Conservation (phyloP, 106 monocot genomes). For the Dioscorea zingiberensis region DNA sequence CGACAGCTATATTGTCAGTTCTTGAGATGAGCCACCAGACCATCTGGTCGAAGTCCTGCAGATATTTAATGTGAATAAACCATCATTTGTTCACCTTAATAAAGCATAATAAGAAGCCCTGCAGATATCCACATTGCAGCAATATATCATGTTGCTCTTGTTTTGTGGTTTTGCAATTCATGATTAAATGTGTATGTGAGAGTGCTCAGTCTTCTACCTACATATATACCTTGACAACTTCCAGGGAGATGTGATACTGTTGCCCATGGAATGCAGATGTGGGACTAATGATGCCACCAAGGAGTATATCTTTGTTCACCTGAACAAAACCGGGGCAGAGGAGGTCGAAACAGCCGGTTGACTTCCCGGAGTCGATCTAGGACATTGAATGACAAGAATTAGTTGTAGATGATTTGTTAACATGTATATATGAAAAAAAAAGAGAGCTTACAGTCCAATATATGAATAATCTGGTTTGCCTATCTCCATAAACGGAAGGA, state of each 20-base stretch:
- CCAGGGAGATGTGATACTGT: slow-evolving; percentile 1
- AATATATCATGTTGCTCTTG: neutral
- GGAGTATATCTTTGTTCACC: slow-evolving; percentile 5
- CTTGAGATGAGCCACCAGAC: slow-evolving; percentile 17
- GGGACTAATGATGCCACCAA: slow-evolving; percentile 8
- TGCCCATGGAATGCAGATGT: neutral
- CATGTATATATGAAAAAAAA: neutral
- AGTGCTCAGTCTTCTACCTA: neutral
- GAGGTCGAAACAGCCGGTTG: slow-evolving; percentile 29
- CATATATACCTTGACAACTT: slow-evolving; percentile 7
- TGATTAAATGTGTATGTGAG: neutral
- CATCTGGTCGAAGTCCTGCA: slow-evolving; percentile 10
- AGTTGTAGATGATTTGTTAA: neutral
- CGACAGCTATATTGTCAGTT: slow-evolving; percentile 1
- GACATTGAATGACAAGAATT: neutral
- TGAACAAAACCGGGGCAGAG: slow-evolving; percentile 34
- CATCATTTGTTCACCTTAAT: no score
- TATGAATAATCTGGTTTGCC: slow-evolving; percentile 12
- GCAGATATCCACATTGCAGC: neutral
- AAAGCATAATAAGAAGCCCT: neutral
- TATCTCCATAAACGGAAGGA: slow-evolving; percentile 23
- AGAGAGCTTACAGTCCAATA: slow-evolving; percentile 30
- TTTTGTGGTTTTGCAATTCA: no score
- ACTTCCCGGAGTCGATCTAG: slow-evolving; percentile 9
- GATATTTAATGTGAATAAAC: neutral